phyloP scores from a whole-genome alignment of 2,329 filamentous ascomycete species.

The Bisporella sp. region DNA sequence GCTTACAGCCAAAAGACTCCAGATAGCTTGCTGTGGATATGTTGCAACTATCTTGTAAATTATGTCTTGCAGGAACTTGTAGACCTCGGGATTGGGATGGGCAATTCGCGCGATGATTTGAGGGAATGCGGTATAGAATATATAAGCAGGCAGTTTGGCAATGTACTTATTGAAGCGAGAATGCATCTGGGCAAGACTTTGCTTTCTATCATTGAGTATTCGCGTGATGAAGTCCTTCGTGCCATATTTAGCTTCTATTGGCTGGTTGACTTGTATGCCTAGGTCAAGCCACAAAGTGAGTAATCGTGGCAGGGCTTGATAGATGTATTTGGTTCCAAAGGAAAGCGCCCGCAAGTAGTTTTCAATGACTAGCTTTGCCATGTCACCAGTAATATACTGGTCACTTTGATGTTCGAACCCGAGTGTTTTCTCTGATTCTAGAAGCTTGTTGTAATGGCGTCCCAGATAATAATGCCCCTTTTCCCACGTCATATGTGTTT shows the following conservation, averaged over 20 bases:
- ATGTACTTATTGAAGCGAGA: conserved; percentile 75
- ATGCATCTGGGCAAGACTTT: conserved; percentile 64
- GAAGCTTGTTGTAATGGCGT: conserved; percentile 92
- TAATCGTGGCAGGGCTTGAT: conserved; percentile 86
- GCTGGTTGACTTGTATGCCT: conserved; percentile 65
- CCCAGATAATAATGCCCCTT: conserved; percentile 97
- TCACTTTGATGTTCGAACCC: conserved; percentile 71
- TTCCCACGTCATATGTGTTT: conserved; percentile 70
- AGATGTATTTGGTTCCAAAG: conserved; percentile 90
- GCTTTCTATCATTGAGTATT: conserved; percentile 50
- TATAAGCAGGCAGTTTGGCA: conserved; percentile 61
- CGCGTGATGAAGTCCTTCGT: conserved; percentile 42
- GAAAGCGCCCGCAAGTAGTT: conserved; percentile 84
- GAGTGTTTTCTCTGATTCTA: conserved; percentile 80
- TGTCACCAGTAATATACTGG: conserved; percentile 71
- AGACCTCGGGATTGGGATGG: conserved; percentile 73
- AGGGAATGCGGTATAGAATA: conserved; percentile 77
- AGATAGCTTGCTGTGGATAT: conserved; percentile 88
- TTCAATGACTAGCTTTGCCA: conserved; percentile 82
- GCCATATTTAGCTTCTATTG: conserved; percentile 38
- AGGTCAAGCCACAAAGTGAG: conserved; percentile 93
- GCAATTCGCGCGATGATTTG: conserved; percentile 96
- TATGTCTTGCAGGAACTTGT: conserved; percentile 68
- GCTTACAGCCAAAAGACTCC: conserved; percentile 82
- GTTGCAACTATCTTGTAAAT: conserved; percentile 78